Percentiles rank a stretch among this genome's conserved stretches.
Conservation (phyloP, 73 alveolate genomes). For the Paramecium sexaurelia region DNA sequence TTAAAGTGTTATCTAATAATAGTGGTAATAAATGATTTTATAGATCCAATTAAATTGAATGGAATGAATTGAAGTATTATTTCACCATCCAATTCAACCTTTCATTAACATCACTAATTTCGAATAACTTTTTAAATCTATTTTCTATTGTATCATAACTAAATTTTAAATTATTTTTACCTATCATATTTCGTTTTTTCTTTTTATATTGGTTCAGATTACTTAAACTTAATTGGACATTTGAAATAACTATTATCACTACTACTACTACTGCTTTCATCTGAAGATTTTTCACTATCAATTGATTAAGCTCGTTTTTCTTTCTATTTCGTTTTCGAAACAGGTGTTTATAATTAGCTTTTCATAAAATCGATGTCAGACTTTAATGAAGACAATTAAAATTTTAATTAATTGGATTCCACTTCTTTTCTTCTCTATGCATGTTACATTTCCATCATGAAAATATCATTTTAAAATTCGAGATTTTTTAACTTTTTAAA, state of each 20-base stretch:
- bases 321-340: not conserved
- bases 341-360: not conserved
- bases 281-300: constrained; percentile 3
- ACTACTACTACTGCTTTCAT: constrained; percentile 5
- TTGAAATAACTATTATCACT: not conserved
- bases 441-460: constrained; percentile 18
- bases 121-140: not conserved
- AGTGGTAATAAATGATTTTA: not conserved
- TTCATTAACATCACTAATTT: constrained; percentile 5
- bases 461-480: not conserved
- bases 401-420: not conserved
- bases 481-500: not conserved
- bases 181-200: not conserved
- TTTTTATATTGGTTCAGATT: not conserved
- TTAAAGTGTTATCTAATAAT: not conserved
- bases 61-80: not conserved
- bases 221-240: constrained; percentile 33
- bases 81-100: constrained; percentile 5
- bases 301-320: not conserved
- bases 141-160: not conserved
- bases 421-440: not conserved
- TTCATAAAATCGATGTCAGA: constrained; percentile 15
- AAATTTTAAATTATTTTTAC: not conserved
- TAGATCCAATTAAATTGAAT: not conserved
- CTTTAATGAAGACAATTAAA: not conserved